A percentile compares a stretch with the other conserved stretches of the same genome.
Evolutionary conservation across 352 stramenopile genomes (phyloP).

Genomic region (Globisporangium radiosum): DNA sequence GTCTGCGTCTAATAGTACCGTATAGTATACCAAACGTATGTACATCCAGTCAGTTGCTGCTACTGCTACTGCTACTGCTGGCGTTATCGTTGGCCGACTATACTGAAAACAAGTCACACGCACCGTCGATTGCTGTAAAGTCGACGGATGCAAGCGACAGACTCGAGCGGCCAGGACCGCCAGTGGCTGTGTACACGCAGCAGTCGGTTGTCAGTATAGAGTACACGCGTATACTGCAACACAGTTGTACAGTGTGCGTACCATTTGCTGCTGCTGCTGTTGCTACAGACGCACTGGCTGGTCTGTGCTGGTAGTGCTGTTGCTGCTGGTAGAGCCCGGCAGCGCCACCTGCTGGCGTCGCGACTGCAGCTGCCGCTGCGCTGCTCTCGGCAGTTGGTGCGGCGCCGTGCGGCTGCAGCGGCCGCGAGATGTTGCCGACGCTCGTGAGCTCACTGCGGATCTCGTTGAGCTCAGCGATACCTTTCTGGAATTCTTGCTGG

Average conservation of each 20-base stretch:
- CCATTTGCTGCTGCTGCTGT: not conserved
- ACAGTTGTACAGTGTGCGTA: too few relatives aligned
- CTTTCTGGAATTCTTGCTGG: slow-evolving; percentile 70
- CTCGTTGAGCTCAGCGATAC: slow-evolving; percentile 75
- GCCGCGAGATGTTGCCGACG: slow-evolving; percentile 56
- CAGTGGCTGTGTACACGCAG: not conserved
- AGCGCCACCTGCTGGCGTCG: not conserved
- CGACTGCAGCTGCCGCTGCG: slow-evolving; percentile 2
- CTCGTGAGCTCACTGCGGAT: slow-evolving; percentile 71
- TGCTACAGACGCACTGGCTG: not conserved
- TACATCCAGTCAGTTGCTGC: not conserved
- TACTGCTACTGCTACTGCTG: too few relatives aligned
- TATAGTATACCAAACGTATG: not conserved
- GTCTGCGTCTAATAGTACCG: slow-evolving; percentile 1
- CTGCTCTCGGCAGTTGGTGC: slow-evolving; percentile 1
- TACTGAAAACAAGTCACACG: not conserved
- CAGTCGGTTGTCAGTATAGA: too few relatives aligned
- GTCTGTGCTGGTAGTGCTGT: not conserved
- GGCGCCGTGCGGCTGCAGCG: slow-evolving; percentile 31
- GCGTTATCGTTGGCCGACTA: too few relatives aligned
- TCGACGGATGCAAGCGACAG: slow-evolving; percentile 32
- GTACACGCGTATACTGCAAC: too few relatives aligned
- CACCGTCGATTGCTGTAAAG: slow-evolving; percentile 15
- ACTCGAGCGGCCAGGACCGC: slow-evolving; percentile 18
- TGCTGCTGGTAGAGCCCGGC: not conserved